A percentile compares a stretch with the other conserved stretches of the same genome.
Evolutionary conservation across 768 basidiomycete genomes (phyloP).

Genomic region (Trametes cingulata): DNA sequence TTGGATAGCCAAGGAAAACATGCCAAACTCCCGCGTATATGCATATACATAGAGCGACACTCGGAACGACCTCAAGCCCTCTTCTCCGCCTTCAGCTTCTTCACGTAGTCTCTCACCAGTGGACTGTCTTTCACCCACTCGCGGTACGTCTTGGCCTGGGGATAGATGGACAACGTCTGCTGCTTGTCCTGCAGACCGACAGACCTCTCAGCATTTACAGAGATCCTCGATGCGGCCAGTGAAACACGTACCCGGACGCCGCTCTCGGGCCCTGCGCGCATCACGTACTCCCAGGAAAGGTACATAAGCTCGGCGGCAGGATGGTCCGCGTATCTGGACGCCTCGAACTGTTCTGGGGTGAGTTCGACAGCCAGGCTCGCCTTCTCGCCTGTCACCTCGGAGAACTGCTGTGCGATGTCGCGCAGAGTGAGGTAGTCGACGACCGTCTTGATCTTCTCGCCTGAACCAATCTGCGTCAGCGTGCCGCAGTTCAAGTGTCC

Average conservation of each 20-base stretch:
- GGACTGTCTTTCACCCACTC: conserved; percentile 13
- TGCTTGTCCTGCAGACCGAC: not conserved
- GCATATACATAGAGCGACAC: no score
- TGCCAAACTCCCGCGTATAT: no score
- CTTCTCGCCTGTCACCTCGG: conserved; percentile 14
- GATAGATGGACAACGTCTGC: conserved; percentile 13
- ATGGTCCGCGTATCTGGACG: conserved; percentile 8
- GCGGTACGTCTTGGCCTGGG: conserved; percentile 13
- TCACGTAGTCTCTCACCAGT: conserved; percentile 5
- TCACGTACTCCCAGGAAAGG: conserved; percentile 12
- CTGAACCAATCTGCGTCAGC: not conserved
- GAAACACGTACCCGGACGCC: conserved; percentile 2
- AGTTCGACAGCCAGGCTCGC: conserved; percentile 13
- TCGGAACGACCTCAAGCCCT: not conserved
- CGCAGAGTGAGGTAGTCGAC: conserved; percentile 10
- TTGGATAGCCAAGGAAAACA: no score
- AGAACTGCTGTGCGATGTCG: conserved; percentile 8
- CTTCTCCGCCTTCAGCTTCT: conserved; percentile 8
- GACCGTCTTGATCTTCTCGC: conserved; percentile 13
- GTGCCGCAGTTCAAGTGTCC: not conserved
- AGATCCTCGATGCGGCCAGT: not conserved
- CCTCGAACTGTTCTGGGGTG: conserved; percentile 11
- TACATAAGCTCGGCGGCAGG: conserved; percentile 12
- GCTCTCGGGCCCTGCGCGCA: conserved; percentile 1
- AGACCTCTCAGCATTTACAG: not conserved